Conservation (phyloP, 2,329 filamentous ascomycete species). For the Penicillium crustosum region DNA sequence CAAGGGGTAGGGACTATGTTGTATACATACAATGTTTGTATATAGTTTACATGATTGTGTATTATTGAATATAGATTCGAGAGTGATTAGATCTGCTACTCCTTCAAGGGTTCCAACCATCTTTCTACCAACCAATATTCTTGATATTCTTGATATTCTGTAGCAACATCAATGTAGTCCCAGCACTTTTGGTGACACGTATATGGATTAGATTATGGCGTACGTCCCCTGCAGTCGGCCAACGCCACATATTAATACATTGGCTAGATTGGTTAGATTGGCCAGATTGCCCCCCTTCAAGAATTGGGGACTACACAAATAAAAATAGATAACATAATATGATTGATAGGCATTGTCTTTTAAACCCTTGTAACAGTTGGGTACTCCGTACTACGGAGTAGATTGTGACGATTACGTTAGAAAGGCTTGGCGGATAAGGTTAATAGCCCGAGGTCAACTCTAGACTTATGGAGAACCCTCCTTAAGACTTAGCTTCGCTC, state of each 20-base stretch:
- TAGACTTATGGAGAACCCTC: conserved; percentile 8
- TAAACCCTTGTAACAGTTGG: background rate
- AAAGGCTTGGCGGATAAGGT: conserved; percentile 10
- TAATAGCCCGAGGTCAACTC: conserved; percentile 4
- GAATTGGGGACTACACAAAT: background rate
- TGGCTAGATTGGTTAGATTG: too few relatives aligned
- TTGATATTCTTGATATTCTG: background rate
- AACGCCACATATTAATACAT: background rate
- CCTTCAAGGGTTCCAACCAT: background rate
- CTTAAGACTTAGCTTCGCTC: conserved; percentile 7
- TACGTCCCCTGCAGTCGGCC: background rate
- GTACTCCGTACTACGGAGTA: too few relatives aligned
- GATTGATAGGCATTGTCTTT: background rate
- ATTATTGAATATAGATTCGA: background rate
- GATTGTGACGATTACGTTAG: conserved; percentile 9
- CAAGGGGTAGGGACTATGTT: background rate
- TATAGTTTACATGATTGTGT: background rate
- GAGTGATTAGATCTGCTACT: too few relatives aligned
- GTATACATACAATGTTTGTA: too few relatives aligned
- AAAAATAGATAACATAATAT: background rate
- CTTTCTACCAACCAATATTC: background rate
- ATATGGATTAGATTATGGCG: background rate
- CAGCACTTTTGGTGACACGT: background rate
- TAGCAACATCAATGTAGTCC: background rate
- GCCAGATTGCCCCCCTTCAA: background rate